Evolutionary conservation across 202 grass and related monocot genomes (phyloP).

Genomic region (Carex sylvatica): DNA sequence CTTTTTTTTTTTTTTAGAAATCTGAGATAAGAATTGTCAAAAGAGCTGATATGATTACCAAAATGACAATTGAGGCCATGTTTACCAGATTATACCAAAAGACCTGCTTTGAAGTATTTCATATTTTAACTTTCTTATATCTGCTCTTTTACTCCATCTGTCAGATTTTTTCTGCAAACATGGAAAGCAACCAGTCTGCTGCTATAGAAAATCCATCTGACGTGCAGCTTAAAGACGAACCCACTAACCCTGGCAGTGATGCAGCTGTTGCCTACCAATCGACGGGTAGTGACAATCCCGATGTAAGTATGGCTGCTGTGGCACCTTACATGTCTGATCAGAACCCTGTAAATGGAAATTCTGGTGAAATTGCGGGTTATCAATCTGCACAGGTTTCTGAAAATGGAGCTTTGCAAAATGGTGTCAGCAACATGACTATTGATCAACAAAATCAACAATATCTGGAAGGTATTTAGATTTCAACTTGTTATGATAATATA

Average conservation of each 20-base stretch:
- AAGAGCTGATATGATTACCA: background rate
- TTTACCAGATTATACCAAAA: background rate
- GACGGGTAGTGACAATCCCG: constrained; percentile 13
- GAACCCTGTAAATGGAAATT: constrained; percentile 45
- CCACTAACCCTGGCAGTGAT: background rate
- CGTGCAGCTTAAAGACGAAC: background rate
- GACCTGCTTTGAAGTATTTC: background rate
- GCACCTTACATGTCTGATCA: constrained; percentile 39
- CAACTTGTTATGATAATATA: background rate
- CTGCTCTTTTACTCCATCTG: background rate
- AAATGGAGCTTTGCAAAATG: constrained; percentile 44
- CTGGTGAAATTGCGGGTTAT: constrained; percentile 40
- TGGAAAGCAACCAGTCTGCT: constrained; percentile 8
- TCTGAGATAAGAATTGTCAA: background rate
- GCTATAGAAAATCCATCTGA: background rate
- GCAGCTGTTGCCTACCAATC: constrained; percentile 17
- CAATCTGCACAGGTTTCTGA: constrained; percentile 49
- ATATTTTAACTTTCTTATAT: background rate
- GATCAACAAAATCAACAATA: constrained; percentile 59
- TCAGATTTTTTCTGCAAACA: background rate
- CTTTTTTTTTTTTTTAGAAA: too few species aligned
- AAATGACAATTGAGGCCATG: background rate
- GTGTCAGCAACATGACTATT: constrained; percentile 31
- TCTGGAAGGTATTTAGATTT: constrained; percentile 53
- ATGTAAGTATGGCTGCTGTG: constrained; percentile 22